Percentiles rank a stretch among this genome's conserved stretches.
These are phyloP conservation scores for Syncephalastrum sp. DNA, from an alignment of 371 early-diverging fungal genomes.

Conservation along the genomic window DNA sequence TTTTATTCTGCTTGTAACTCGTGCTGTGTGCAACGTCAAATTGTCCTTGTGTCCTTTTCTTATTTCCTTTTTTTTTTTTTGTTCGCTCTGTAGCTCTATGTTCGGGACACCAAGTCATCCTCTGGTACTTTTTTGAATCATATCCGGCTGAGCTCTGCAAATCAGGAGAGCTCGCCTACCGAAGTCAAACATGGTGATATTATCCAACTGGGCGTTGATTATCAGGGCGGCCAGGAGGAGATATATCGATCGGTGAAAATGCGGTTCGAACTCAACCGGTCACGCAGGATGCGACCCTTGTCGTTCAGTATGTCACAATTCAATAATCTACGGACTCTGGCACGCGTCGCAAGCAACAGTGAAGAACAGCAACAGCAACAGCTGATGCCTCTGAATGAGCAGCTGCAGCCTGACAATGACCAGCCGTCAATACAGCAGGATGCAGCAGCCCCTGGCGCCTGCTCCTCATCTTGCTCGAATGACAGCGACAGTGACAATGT, in stretches of 20 bases:
- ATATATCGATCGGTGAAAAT: constrained; percentile 78
- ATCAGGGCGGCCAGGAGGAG: constrained; percentile 84
- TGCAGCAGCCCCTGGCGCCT: too few species aligned
- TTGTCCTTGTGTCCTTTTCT: background rate
- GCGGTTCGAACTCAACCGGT: constrained; percentile 70
- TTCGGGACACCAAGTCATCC: constrained; percentile 92
- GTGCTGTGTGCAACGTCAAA: constrained; percentile 1
- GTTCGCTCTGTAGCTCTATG: constrained; percentile 61
- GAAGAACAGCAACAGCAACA: constrained; percentile 11
- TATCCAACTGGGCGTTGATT: constrained; percentile 95
- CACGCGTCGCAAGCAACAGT: constrained; percentile 16
- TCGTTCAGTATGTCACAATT: constrained; percentile 41
- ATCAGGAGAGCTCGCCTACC: constrained; percentile 81
- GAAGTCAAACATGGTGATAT: constrained; percentile 91
- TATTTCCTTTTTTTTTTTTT: constrained; percentile 4
- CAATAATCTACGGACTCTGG: constrained; percentile 36
- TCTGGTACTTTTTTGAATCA: constrained; percentile 98
- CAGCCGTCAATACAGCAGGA: too few species aligned
- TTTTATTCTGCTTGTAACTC: background rate
- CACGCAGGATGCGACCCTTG: constrained; percentile 20
- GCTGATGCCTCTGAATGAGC: background rate
- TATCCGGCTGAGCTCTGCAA: constrained; percentile 84
- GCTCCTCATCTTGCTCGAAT: too few species aligned
- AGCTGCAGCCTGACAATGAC: too few species aligned
- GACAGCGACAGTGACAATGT: too few species aligned